Evolutionary conservation across 805 yeast species (phyloP).

Genomic region (Pichia nakasei): DNA sequence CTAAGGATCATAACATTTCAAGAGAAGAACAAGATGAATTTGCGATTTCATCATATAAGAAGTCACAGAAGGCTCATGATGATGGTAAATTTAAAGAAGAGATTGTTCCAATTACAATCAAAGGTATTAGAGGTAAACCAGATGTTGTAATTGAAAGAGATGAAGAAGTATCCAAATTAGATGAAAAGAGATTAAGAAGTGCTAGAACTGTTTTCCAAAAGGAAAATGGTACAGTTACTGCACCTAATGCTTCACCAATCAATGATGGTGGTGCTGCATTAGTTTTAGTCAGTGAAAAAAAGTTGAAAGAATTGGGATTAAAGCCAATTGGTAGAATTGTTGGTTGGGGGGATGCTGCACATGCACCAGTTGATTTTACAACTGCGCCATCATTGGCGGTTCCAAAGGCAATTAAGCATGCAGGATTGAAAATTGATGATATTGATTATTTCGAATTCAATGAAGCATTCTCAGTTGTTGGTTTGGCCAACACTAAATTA

Average conservation of each 20-base stretch:
- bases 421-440: constrained; percentile 52
- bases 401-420: constrained; percentile 91
- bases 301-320: constrained; percentile 76
- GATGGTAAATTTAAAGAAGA: constrained; percentile 77
- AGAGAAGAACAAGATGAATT: constrained; percentile 87
- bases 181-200: constrained; percentile 63
- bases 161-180: constrained; percentile 75
- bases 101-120: constrained; percentile 79
- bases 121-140: constrained; percentile 89
- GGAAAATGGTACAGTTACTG: constrained; percentile 94
- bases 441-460: constrained; percentile 92
- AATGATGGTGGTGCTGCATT: constrained; percentile 99
- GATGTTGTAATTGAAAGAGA: constrained; percentile 63
- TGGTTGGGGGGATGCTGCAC: constrained; percentile 99
- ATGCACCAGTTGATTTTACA: constrained; percentile 89
- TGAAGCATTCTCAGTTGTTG: constrained; percentile 97
- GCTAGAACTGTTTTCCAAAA: constrained; percentile 94
- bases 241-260: constrained; percentile 92
- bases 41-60: constrained; percentile 77
- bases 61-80: constrained; percentile 73
- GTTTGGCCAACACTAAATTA: constrained; percentile 76
- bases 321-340: constrained; percentile 82
- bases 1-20: constrained; percentile 63
- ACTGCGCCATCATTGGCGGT: constrained; percentile 92
- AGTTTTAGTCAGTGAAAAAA: constrained; percentile 73